These are phyloP conservation scores for Saturnispora diversa DNA, from an alignment of 805 yeast genomes.

Conservation along the genomic window DNA sequence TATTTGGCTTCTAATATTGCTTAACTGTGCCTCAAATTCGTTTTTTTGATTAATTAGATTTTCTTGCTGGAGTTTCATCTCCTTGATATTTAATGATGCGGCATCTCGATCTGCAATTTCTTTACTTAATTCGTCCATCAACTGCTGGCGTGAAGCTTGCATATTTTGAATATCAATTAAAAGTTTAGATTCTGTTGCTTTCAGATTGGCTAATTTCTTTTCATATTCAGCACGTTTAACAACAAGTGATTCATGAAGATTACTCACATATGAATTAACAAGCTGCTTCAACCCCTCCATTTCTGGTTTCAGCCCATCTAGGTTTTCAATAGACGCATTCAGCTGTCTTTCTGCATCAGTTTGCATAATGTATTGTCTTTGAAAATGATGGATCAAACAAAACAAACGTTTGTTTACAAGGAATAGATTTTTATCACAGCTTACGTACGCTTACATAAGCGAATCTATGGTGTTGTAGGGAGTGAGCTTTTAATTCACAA, in stretches of 20 bases:
- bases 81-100: constrained; percentile 35
- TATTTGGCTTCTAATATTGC: constrained; percentile 23
- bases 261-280: constrained; percentile 17
- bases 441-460: background rate
- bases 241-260: constrained; percentile 15
- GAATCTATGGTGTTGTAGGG: too few relatives aligned
- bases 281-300: constrained; percentile 19
- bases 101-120: constrained; percentile 21
- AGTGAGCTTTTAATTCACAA: too few relatives aligned
- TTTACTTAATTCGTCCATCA: constrained; percentile 18
- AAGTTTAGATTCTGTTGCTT: constrained; percentile 19
- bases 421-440: background rate
- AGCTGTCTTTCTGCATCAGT: constrained; percentile 11
- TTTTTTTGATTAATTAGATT: constrained; percentile 25
- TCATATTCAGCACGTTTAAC: constrained; percentile 21
- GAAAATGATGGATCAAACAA: background rate
- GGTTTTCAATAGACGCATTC: constrained; percentile 16
- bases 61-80: constrained; percentile 32
- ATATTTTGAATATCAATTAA: constrained; percentile 17
- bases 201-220: constrained; percentile 16
- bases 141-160: constrained; percentile 18
- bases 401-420: background rate
- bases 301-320: constrained; percentile 20
- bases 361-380: background rate
- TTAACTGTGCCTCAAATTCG: constrained; percentile 25